Evolutionary conservation across 2,329 filamentous ascomycete species (phyloP).

Genomic region (Ophiostoma piceae): DNA sequence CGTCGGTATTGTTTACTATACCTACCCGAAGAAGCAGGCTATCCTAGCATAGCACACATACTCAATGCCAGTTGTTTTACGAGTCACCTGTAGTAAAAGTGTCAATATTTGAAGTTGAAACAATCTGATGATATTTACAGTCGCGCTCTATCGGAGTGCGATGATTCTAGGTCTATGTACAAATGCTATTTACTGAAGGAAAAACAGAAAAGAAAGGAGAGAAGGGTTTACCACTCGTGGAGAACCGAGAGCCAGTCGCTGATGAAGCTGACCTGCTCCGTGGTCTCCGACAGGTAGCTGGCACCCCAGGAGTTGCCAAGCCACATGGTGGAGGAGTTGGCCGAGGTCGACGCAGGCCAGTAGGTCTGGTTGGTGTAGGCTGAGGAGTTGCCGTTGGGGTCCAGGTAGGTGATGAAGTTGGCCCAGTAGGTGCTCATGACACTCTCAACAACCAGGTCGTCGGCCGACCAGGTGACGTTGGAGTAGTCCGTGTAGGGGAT

Average conservation of each 20-base stretch:
- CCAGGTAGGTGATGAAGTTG: neutral
- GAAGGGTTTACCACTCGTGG: too few relatives aligned
- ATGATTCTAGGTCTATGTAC: neutral
- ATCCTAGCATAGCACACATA: neutral
- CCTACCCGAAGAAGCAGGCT: neutral
- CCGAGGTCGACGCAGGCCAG: too few relatives aligned
- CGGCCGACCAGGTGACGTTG: neutral
- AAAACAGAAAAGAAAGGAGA: too few relatives aligned
- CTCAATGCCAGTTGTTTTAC: neutral
- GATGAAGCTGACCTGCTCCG: too few relatives aligned
- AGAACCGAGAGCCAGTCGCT: too few relatives aligned
- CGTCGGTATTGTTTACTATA: neutral
- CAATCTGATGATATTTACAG: neutral
- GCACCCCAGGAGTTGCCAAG: too few relatives aligned
- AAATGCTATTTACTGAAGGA: too few relatives aligned
- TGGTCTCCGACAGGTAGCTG: too few relatives aligned
- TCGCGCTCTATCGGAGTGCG: neutral
- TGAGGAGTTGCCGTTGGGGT: neutral
- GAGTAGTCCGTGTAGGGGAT: slow-evolving; percentile 2
- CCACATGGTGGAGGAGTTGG: too few relatives aligned
- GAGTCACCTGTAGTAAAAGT: neutral
- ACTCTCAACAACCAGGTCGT: neutral
- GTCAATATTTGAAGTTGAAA: neutral
- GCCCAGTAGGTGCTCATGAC: neutral
- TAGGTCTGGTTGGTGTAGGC: too few relatives aligned